Evolutionary conservation across 768 basidiomycete genomes (phyloP).

Genomic region (Gelatoporia subvermispora): DNA sequence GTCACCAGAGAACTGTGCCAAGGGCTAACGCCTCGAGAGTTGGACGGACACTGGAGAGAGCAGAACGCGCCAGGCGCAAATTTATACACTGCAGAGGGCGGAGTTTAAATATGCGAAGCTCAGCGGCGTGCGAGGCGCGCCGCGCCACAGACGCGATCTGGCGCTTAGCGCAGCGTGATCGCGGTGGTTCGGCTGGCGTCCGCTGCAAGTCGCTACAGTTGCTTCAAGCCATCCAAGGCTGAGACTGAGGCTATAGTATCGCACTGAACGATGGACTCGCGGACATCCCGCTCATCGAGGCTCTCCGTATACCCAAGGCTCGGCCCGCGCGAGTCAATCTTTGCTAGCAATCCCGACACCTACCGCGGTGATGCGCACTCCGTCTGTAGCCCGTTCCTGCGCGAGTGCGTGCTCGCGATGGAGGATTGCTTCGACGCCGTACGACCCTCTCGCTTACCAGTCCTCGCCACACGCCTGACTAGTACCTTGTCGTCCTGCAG

Average conservation of each 20-base stretch:
- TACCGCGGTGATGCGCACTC: slow-evolving; percentile 60
- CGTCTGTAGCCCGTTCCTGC: slow-evolving; percentile 64
- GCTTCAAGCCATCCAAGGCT: no score
- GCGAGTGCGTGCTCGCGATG: slow-evolving; percentile 73
- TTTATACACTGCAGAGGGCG: slow-evolving; percentile 23
- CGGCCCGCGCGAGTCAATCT: slow-evolving; percentile 58
- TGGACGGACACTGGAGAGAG: slow-evolving; percentile 58
- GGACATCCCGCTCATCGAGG: slow-evolving; percentile 34
- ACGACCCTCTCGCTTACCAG: slow-evolving; percentile 4
- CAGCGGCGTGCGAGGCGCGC: no score
- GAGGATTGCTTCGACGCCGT: slow-evolving; percentile 82
- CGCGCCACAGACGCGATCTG: slow-evolving; percentile 23
- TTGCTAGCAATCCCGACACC: slow-evolving; percentile 60
- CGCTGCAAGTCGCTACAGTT: no score
- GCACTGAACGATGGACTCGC: slow-evolving; percentile 12
- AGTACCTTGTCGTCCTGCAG: slow-evolving; percentile 26
- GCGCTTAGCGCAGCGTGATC: neutral
- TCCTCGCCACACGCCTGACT: neutral
- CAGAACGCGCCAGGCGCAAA: slow-evolving; percentile 16
- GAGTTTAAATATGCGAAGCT: slow-evolving; percentile 10
- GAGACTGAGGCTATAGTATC: no score
- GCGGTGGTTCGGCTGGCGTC: no score
- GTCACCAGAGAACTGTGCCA: slow-evolving; percentile 54
- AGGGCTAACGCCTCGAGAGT: slow-evolving; percentile 61
- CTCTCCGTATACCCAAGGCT: slow-evolving; percentile 42